phyloP scores from a whole-genome alignment of 2,329 filamentous ascomycete genomes.

The Hyphodiscus sp. region DNA sequence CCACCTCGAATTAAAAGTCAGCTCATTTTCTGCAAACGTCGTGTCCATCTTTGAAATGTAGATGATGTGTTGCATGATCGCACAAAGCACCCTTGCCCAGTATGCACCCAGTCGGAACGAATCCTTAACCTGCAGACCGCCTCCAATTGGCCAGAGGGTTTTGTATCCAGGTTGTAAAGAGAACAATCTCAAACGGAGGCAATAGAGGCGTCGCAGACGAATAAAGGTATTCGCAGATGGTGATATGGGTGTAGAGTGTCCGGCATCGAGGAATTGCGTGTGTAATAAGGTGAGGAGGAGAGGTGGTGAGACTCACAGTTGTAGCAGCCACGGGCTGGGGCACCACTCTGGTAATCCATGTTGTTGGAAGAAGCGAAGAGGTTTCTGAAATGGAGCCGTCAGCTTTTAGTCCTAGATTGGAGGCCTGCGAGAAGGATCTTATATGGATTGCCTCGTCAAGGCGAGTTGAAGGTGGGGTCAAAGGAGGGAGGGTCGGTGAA shows the following conservation, averaged over 20 bases:
- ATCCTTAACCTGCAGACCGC: conserved; percentile 7
- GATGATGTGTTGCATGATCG: not conserved
- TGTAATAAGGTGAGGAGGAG: conserved; percentile 9
- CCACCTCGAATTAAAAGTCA: conserved; percentile 49
- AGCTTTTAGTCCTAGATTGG: not conserved
- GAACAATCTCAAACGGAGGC: not conserved
- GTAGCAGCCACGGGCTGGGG: conserved; percentile 39
- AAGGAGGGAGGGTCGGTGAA: not conserved
- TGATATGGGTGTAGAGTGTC: not conserved
- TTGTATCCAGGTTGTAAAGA: not conserved
- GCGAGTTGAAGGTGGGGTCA: conserved; percentile 4
- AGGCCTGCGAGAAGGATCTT: not conserved
- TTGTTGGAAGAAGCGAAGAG: conserved; percentile 10
- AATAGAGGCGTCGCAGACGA: not conserved
- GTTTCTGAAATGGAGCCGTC: conserved; percentile 10
- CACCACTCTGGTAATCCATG: conserved; percentile 29
- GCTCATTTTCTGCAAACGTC: conserved; percentile 19
- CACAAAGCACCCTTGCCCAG: not conserved
- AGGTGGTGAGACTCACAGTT: conserved; percentile 38
- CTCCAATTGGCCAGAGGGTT: conserved; percentile 4
- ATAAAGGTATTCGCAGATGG: not conserved
- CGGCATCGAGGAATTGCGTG: not conserved
- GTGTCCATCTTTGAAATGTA: not conserved
- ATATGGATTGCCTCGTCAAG: not conserved
- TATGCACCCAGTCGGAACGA: conserved; percentile 8